Evolutionary conservation across 2,329 filamentous ascomycete genomes (phyloP), one percentile per base, ranked within the genome.

Genomic region (Pseudogymnoascus sp.): DNA sequence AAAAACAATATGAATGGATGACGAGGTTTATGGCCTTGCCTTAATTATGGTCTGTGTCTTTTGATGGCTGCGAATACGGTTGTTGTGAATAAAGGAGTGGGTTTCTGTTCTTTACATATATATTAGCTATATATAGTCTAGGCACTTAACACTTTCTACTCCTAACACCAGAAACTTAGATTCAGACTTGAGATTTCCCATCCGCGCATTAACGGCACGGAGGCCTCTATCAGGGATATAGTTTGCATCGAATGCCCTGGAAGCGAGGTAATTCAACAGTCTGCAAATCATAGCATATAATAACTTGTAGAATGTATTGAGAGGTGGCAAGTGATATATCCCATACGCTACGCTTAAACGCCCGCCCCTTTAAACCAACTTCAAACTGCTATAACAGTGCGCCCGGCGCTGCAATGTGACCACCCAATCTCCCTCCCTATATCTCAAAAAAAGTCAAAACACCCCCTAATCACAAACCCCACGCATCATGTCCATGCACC

Each of bases 401-500:
- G 28, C 28, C 47, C 33, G n/a, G 47, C 28, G 47, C 47, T 53
- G 28, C 15, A 53, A 53, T 33, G n/a, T 33, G 30, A 12, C 4
- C 43, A 30, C n/a, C 9, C 25, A 30, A 53, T n/a, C 25, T 11
- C 8, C n/a, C 28, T 8, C 2, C 3, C 33, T 53, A 53, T 53
- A 12, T 53, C 25, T 53, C 47, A 4, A 33, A 12, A 33, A 43
- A 30, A 28, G 25, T 11, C 47, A 14, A 18, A 18, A 14, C 9
- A 33, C 18, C n/a, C 47, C 2, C n/a, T n/a, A 6, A 4, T 53
- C 28, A 53, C 28, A 53, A 8, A 4, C 28, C 47, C 47, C 47
- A 61, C 47, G 47, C 47, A 58, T 38, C 22, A 70, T 87, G 84
- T 68, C 86, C 83, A 70, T 87, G 85, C 37, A 87, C 82, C 1